Evolutionary conservation across 2,329 filamentous ascomycete species (phyloP), one percentile per base, ranked within the genome.

Genomic region (Gnomoniopsis smithogilvyi): DNA sequence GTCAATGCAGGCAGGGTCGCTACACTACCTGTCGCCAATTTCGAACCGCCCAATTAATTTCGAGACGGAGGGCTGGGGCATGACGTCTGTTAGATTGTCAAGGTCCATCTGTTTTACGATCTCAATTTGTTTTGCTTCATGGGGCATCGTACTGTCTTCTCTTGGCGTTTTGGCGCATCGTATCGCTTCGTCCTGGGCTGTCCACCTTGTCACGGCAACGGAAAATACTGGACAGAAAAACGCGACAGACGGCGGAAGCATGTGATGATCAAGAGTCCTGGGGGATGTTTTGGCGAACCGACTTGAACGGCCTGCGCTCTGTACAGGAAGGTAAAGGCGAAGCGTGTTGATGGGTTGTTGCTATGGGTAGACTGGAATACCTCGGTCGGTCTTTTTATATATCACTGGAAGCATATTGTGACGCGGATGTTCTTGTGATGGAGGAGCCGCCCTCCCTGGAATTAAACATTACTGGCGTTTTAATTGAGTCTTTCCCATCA

Each of bases 401-500:
- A 48, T 43, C 43, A 60, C 24, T 22, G 26, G 43, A 51, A 41
- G 54, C 36, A 22, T 38, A 26, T 51, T 41, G 50, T 33, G 36
- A 50, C 6, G 46, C 11, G 36, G 15, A 55, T 48, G 26, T 48
- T 43, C 52, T 45, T 34, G 21, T 14, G 50, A 46, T 41, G 34
- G 60, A 45, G 46, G 36, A 50, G 51, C 26, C 38, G 2, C 21
- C 34, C 48, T 48, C 48, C 54, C 54, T 60, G 46, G 41, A 47
- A 61, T 54, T 61, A 57, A 53, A 63, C 58, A 64, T 60, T 63
- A 64, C 54, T 52, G 63, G 63, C 62, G 63, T 65, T n/a, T 65
- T 64, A 65, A 65, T 65, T 59, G 58, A 64, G 43, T 34, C 30
- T 46, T 53, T 58, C 19, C 54, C 52, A n/a, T 17, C 51, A 46